A percentile compares a stretch with the other conserved stretches of the same genome.
Conservation (phyloP, 331 rosid genomes). For the Pyrus hybrid region DNA sequence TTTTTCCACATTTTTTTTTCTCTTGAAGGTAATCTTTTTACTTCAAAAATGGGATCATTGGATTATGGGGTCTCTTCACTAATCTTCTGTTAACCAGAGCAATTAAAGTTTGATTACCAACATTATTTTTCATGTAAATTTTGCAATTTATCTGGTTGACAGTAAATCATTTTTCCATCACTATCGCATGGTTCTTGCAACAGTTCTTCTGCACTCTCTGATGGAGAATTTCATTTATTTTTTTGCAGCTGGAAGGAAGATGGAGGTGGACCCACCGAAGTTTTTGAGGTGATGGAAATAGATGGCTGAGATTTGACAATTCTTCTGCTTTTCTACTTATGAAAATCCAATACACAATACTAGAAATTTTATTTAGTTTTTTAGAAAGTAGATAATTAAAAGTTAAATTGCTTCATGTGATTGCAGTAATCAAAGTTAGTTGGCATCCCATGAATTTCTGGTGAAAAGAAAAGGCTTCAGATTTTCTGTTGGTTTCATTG, state of each 20-base stretch:
- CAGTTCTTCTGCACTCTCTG: background rate
- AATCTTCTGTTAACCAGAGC: background rate
- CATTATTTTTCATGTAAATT: too few relatives aligned
- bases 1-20: background rate
- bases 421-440: conserved; percentile 25
- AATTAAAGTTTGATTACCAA: background rate
- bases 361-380: background rate
- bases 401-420: conserved; percentile 26
- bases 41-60: background rate
- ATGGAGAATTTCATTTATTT: conserved; percentile 10
- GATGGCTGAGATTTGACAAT: conserved; percentile 23
- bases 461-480: conserved; percentile 1
- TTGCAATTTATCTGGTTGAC: too few relatives aligned
- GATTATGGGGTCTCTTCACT: background rate
- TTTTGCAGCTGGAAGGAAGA: conserved; percentile 26
- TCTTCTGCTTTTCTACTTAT: conserved; percentile 5
- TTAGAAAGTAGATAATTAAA: background rate
- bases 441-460: conserved; percentile 1
- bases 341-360: background rate
- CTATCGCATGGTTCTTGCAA: background rate
- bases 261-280: conserved; percentile 31
- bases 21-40: background rate
- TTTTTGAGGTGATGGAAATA: conserved; percentile 5
- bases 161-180: background rate
- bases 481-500: background rate